phyloP scores from a whole-genome alignment of 1,284 basidiomycete species.

The Rhodotorula sp. region DNA sequence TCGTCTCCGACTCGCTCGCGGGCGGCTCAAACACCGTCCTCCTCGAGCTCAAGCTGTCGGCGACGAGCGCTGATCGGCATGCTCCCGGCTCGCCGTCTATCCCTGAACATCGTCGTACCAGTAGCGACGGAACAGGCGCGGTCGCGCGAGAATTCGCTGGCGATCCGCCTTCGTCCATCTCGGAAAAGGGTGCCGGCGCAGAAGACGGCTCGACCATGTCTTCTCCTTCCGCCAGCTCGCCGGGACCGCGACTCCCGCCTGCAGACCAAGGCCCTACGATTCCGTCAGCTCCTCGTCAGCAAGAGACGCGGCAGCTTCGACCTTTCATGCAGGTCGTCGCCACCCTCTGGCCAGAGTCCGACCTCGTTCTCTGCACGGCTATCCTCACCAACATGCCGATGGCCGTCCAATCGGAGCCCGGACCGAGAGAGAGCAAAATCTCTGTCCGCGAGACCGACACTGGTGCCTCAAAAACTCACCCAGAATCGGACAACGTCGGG shows the following conservation, averaged over 20 bases:
- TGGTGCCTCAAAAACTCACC: too few species aligned
- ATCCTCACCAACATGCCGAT: constrained; percentile 13
- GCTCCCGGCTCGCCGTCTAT: background rate
- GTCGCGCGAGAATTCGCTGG: background rate
- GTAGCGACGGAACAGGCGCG: background rate
- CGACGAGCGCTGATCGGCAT: constrained; percentile 1
- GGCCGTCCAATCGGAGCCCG: background rate
- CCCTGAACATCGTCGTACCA: background rate
- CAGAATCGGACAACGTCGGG: too few species aligned
- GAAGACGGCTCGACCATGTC: too few species aligned
- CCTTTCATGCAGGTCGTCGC: constrained; percentile 19
- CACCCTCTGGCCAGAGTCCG: background rate
- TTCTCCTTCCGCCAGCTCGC: too few species aligned
- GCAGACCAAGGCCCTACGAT: background rate
- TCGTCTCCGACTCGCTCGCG: background rate
- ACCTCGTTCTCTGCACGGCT: constrained; percentile 6
- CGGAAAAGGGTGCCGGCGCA: too few species aligned
- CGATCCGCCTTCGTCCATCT: too few species aligned
- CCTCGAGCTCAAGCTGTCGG: constrained; percentile 7
- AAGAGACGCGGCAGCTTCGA: background rate
- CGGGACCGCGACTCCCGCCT: too few species aligned
- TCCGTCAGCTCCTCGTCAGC: background rate
- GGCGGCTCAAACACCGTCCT: constrained; percentile 9
- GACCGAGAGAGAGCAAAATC: too few species aligned
- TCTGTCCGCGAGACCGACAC: too few species aligned